phyloP scores from a whole-genome alignment of 257 asterid species.

The Leptodermis oblonga region DNA sequence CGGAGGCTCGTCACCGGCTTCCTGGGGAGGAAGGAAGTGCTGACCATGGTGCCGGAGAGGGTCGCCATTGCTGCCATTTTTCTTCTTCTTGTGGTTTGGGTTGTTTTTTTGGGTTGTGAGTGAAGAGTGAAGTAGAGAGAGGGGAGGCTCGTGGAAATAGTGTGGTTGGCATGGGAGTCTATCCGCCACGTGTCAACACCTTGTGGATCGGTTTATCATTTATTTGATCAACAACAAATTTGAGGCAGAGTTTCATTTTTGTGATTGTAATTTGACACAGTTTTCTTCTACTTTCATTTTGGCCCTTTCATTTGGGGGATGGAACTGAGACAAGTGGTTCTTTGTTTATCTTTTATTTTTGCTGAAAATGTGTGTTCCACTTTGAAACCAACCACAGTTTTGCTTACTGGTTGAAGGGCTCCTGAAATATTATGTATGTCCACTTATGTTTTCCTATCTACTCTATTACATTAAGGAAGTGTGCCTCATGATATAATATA shows the following conservation, averaged over 20 bases:
- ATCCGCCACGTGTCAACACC: slow-evolving; percentile 25
- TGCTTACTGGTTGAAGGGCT: no score
- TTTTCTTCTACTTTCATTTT: background rate
- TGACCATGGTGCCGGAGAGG: slow-evolving; percentile 47
- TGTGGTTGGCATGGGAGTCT: slow-evolving; percentile 29
- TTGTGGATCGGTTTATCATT: slow-evolving; percentile 16
- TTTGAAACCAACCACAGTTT: slow-evolving; percentile 1
- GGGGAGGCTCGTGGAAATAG: slow-evolving; percentile 46
- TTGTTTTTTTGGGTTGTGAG: background rate
- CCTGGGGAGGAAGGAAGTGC: slow-evolving; percentile 52
- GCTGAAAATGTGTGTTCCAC: background rate
- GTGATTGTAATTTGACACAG: slow-evolving; percentile 9
- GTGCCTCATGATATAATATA: no score
- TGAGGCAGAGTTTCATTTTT: background rate
- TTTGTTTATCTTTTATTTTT: background rate
- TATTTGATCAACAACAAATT: background rate
- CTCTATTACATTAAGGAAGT: no score
- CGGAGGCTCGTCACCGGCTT: slow-evolving; percentile 42
- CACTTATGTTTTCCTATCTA: no score
- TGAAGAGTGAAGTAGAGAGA: background rate
- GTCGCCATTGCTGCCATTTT: slow-evolving; percentile 42
- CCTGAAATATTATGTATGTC: no score
- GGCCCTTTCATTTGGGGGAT: slow-evolving; percentile 18
- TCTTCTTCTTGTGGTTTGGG: background rate
- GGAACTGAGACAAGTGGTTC: background rate